These are phyloP conservation scores for Clarkia xantiana DNA, from an alignment of 345 rosid genomes.

Conservation along the genomic window DNA sequence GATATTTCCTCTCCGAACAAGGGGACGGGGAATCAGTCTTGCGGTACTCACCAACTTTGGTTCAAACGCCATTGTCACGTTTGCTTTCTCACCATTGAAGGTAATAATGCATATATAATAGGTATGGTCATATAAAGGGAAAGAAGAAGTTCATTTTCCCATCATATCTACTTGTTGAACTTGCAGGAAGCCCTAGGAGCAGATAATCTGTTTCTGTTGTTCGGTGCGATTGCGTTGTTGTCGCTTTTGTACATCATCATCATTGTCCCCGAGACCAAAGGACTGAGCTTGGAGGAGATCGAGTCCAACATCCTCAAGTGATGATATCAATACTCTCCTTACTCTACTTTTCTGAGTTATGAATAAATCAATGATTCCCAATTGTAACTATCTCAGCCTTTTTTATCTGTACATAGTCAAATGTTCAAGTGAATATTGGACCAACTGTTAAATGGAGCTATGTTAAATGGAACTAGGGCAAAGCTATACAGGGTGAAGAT, in stretches of 20 bases:
- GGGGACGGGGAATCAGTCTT: constrained; percentile 84
- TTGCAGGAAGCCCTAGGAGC: constrained; percentile 72
- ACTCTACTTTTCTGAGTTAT: too few species aligned
- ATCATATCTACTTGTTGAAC: neutral
- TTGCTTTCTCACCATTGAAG: constrained; percentile 89
- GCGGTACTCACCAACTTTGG: constrained; percentile 93
- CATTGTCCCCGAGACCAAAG: constrained; percentile 87
- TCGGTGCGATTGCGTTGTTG: constrained; percentile 62
- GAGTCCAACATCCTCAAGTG: constrained; percentile 74
- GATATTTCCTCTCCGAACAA: constrained; percentile 73
- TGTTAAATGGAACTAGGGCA: too few species aligned
- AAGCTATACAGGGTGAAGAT: too few species aligned
- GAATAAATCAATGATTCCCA: too few species aligned
- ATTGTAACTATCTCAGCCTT: too few species aligned
- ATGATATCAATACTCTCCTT: too few species aligned
- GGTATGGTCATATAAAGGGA: too few species aligned
- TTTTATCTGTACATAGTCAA: too few species aligned
- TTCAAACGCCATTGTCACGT: constrained; percentile 91
- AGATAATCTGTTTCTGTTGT: constrained; percentile 74
- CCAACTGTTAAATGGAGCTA: too few species aligned
- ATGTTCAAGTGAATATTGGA: too few species aligned
- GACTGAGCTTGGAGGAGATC: constrained; percentile 89
- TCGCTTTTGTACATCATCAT: constrained; percentile 43
- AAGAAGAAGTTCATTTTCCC: neutral
- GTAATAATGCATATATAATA: constrained; percentile 15